Conservation (phyloP, 768 basidiomycete species). For the Kwoniella shandongensis region DNA sequence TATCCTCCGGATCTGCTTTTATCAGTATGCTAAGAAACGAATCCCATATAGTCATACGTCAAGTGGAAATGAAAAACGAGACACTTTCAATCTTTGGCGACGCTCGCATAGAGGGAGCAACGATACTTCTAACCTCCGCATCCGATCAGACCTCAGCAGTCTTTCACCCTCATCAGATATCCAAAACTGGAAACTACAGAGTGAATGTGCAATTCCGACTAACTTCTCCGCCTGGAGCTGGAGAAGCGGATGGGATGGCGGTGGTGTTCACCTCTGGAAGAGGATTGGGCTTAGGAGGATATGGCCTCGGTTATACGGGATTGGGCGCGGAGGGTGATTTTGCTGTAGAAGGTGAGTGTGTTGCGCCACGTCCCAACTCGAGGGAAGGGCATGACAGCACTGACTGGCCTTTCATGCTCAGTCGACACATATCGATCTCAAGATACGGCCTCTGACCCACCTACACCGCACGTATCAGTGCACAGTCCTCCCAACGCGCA, state of each 20-base stretch:
- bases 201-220: slow-evolving; percentile 32
- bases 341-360: slow-evolving; percentile 47
- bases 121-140: slow-evolving; percentile 27
- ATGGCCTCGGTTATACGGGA: slow-evolving; percentile 48
- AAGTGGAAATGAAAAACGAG: slow-evolving; percentile 7
- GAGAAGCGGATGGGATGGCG: slow-evolving; percentile 52
- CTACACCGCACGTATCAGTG: slow-evolving; percentile 51
- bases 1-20: background rate
- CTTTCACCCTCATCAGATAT: slow-evolving; percentile 15
- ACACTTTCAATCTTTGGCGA: slow-evolving; percentile 25
- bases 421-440: slow-evolving; percentile 51
- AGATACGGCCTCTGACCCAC: slow-evolving; percentile 49
- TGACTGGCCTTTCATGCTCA: background rate
- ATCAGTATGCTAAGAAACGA: background rate
- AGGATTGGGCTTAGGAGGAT: slow-evolving; percentile 34
- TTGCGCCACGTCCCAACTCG: too few relatives aligned
- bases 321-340: slow-evolving; percentile 46
- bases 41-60: slow-evolving; percentile 5
- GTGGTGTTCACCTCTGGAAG: slow-evolving; percentile 28
- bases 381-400: background rate
- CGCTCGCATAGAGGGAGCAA: slow-evolving; percentile 10
- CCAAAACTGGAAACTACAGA: slow-evolving; percentile 19
- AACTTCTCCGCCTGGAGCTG: slow-evolving; percentile 17
- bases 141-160: slow-evolving; percentile 36
- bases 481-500: slow-evolving; percentile 51